Evolutionary conservation across 2,329 filamentous ascomycete species (phyloP), one percentile per base, ranked within the genome.

Genomic region (Periconia sp.): DNA sequence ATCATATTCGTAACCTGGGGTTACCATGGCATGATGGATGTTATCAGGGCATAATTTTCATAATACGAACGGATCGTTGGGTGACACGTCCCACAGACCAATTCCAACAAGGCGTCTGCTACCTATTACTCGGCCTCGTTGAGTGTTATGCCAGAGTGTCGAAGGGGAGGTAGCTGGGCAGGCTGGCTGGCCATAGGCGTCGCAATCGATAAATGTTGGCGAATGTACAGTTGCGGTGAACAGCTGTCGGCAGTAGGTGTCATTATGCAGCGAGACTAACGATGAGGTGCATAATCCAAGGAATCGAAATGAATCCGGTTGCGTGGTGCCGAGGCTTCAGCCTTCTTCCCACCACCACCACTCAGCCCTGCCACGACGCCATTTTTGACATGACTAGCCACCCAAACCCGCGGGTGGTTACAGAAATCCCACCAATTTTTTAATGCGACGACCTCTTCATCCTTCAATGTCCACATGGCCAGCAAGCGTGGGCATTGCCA

Each of bases 161-260:
- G 6, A 20, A n/a, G 19, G 15, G 9, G 15, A 9, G 31, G 9
- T 53, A n/a, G 23, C 3, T 27, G 23, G 31, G 47, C 44, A 44
- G 17, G 17, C 6, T n/a, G 20, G 17, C 40, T 33, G 53, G 54
- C 19, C 19, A 23, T 40, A 41, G 53, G 54, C 56, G 47, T 40
- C 49, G 56, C 45, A 55, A 58, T 58, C 52, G 56, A 59, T 51
- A 52, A 50, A 45, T 8, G 46, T 44, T 58, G 53, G 50, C 41
- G 53, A 47, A 51, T 37, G 15, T 37, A n/a, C 41, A 53, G 35
- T 54, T 57, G 61, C 67, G 63, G 65, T 68, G 61, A 68, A 64
- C 62, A 68, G 57, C 64, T 65, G 64, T 60, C 61, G 37, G 61
- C 55, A 56, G 33, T 5, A 27, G 57, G 65, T 65, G 66, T 70